Evolutionary conservation across 768 basidiomycete species (phyloP), one percentile per base, ranked within the genome.

Genomic region (Tricholoma furcatifolium): DNA sequence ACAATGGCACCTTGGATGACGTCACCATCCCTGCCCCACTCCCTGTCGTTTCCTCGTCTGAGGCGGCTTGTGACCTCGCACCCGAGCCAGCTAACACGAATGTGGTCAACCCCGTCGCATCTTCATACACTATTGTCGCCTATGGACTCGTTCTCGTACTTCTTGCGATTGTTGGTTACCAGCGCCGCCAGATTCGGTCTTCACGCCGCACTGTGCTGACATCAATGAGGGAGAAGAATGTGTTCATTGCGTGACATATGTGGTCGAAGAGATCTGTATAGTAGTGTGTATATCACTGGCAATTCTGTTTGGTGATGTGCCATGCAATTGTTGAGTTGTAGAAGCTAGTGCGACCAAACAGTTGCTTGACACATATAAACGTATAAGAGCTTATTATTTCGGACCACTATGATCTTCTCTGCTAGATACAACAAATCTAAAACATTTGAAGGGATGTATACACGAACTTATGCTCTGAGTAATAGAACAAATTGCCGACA

Each of bases 141-240:
- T 55, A 34, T 41, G 48, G 36, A 5, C 8, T 55, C 11, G 21
- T 50, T n/a, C 4, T 50, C 23, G 11, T 50, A 14, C 36, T 55
- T n/a, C 35, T 55, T 8, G 47, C 15, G 2, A 27, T 55, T 6
- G 40, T 55, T 18, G 48, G 48, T 11, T 50, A 46, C 15, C 54
- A 55, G 20, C 48, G 38, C 18, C 54, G 48, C 38, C 47, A 43
- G 27, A 32, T 50, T 3, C 18, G 12, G 12, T 30, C 30, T 23
- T 50, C 41, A 3, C 49, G 41, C 32, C 49, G 39, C 17, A 18
- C 27, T 14, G n/a, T 49, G n/a, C 6, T 11, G 15, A 8, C 24
- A 5, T 20, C 40, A 3, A 11, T 49, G 38, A 18, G 8, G 40
- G 49, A 43, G 41, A 43, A 50, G 12, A 21, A 24, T 10, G 9